Evolutionary conservation across 495 filamentous ascomycete species (phyloP).

Genomic region (Pyrenula massariospora): DNA sequence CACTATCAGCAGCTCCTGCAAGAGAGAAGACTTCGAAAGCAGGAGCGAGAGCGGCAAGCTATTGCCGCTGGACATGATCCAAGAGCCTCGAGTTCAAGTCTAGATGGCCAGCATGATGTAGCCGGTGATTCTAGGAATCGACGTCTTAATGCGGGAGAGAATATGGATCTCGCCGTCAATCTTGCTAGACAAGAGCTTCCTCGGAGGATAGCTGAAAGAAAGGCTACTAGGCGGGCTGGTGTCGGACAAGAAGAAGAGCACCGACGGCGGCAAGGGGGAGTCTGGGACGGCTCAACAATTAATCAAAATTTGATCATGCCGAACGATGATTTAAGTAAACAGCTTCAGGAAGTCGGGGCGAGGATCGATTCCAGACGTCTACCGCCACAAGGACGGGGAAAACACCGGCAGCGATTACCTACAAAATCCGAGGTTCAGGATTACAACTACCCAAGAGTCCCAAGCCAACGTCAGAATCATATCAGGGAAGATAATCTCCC

Average conservation of each 20-base stretch:
- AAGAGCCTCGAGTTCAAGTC: not conserved
- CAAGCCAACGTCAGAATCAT: constrained; percentile 22
- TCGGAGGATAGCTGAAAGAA: constrained; percentile 49
- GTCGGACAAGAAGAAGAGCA: constrained; percentile 42
- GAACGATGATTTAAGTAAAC: constrained; percentile 28
- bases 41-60: constrained; percentile 2
- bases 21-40: constrained; percentile 29
- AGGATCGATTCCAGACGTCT: constrained; percentile 17
- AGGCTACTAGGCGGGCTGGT: constrained; percentile 41
- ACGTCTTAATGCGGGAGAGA: constrained; percentile 54
- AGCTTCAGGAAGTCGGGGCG: constrained; percentile 31
- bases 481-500: constrained; percentile 2
- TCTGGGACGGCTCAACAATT: constrained; percentile 53
- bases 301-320: constrained; percentile 23
- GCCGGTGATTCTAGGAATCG: not conserved
- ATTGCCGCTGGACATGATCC: not conserved
- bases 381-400: constrained; percentile 1
- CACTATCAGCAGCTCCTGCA: constrained; percentile 42
- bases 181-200: constrained; percentile 63
- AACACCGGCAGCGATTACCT: not conserved
- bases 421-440: constrained; percentile 5
- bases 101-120: not conserved
- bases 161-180: constrained; percentile 67
- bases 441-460: constrained; percentile 45
- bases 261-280: constrained; percentile 43